Evolutionary conservation across 768 basidiomycete genomes (phyloP).

Genomic region (Symmetrospora coprosmae): DNA sequence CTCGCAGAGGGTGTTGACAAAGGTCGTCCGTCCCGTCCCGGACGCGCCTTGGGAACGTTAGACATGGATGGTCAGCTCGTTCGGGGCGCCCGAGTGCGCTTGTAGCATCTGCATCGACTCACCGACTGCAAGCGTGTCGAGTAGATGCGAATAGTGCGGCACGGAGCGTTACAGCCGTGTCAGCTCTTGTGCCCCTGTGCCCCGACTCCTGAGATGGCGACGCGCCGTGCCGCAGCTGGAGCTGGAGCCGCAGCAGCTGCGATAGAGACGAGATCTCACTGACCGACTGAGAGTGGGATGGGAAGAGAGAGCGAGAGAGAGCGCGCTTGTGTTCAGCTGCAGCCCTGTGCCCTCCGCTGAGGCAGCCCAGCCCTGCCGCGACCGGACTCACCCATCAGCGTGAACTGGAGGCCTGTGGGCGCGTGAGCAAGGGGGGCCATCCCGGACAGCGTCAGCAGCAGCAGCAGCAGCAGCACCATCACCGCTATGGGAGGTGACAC

Average conservation of each 20-base stretch:
- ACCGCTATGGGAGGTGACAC: not conserved
- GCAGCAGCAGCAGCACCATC: not conserved
- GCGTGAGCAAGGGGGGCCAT: not conserved
- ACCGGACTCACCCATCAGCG: slow-evolving; percentile 20
- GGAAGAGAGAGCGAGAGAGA: too few species aligned
- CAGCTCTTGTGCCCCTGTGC: too few species aligned
- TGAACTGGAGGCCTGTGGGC: slow-evolving; percentile 17
- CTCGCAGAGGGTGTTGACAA: slow-evolving; percentile 91
- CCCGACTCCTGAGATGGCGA: too few species aligned
- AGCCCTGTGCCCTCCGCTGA: not conserved
- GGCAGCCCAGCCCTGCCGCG: not conserved
- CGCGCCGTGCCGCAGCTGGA: too few species aligned
- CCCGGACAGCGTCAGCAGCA: not conserved
- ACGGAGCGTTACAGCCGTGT: too few species aligned
- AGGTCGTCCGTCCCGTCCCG: slow-evolving; percentile 72
- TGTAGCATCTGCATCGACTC: not conserved
- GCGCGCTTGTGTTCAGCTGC: not conserved
- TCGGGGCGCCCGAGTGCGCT: not conserved
- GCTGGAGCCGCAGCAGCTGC: too few species aligned
- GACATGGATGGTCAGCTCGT: slow-evolving; percentile 12
- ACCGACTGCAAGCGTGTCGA: slow-evolving; percentile 11
- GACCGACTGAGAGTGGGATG: too few species aligned
- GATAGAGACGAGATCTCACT: too few species aligned
- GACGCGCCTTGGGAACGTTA: slow-evolving; percentile 57
- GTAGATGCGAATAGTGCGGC: too few species aligned